Base-by-base conservation (phyloP, 73 alveolate genomes). In the Paramecium sexaurelia region DNA sequence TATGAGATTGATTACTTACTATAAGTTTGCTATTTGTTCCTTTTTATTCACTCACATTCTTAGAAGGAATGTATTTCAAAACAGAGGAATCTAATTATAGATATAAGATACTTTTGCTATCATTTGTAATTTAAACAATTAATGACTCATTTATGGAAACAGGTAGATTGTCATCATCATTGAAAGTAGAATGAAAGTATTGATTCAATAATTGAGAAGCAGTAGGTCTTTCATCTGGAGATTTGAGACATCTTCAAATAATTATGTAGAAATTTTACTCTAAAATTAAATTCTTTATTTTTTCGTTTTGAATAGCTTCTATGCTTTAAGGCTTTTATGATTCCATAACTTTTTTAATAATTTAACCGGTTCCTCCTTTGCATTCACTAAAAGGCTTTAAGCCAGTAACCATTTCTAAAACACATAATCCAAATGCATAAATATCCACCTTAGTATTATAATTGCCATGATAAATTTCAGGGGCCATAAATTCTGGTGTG, bases 401-500 rank as follows among this genome's bases (percentile, higher is more conserved):
- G 19, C 94, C 92, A n/a, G 99, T 98, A 1, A 94, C 93, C 99
- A 98, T 97, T 95, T 98, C 99, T 19, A 98, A 97, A 92, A 98
- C 91, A 27, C 99, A 95, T 98, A 98, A 98, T n/a, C 99, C 99
- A 85, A 98, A 98, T 55, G 99, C 99, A 95, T 98, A 98, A 27
- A 98, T 98, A 95, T 98, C 99, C 35, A 98, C 99, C 67, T 96
- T 95, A 1, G 99, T 98, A 7, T 98, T 99, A 91, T 98, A 98
- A 93, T 97, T 96, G 91, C 96, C 99, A 51, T 98, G 97, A 91
- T 98, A 98, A 24, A 98, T 96, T 87, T 98, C 99, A 55, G 99
- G 99, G 0, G 99, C 99, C 96, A 98, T 98, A 95, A 97, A 98
- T 94, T 98, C 99, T 32, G 99, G 98, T 19, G 99, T 98, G 20